Conservation (phyloP, 108 stramenopile species). For the Pseudonitzschia multistriata region DNA sequence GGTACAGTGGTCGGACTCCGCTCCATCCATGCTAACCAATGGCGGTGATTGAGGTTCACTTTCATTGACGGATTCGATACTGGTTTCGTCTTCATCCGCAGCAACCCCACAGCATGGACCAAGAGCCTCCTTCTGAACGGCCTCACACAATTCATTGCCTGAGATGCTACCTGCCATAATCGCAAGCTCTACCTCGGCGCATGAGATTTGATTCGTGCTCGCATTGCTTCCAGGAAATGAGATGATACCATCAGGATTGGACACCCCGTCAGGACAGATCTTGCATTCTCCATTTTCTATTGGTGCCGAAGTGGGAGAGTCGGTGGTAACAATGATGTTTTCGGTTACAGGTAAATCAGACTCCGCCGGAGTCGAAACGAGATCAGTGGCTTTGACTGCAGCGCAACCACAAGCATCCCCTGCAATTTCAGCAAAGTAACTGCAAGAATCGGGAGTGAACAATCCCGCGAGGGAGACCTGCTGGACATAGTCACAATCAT, state of each 20-base stretch:
- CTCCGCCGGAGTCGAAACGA: too few species aligned
- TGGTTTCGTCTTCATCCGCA: background rate
- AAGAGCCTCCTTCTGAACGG: background rate
- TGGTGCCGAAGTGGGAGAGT: background rate
- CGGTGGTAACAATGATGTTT: background rate
- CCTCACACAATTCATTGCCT: background rate
- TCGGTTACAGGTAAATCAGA: too few species aligned
- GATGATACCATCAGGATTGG: slow-evolving; percentile 4
- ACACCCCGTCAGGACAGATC: slow-evolving; percentile 12
- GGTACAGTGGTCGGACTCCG: background rate
- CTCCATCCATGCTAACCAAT: background rate
- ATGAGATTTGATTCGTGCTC: background rate
- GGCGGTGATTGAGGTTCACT: background rate
- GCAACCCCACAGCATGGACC: slow-evolving; percentile 1
- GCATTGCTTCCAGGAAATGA: slow-evolving; percentile 1
- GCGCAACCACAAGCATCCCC: background rate
- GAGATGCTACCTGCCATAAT: background rate
- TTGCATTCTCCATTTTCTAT: background rate
- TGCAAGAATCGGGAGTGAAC: background rate
- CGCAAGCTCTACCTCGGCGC: background rate
- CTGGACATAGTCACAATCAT: slow-evolving; percentile 6
- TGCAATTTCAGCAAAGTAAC: background rate
- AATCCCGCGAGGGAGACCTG: background rate
- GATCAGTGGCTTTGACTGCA: background rate
- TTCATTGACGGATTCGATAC: background rate